These are phyloP conservation scores for Naumovozyma baii DNA, from an alignment of 805 yeast genomes.

Conservation along the genomic window DNA sequence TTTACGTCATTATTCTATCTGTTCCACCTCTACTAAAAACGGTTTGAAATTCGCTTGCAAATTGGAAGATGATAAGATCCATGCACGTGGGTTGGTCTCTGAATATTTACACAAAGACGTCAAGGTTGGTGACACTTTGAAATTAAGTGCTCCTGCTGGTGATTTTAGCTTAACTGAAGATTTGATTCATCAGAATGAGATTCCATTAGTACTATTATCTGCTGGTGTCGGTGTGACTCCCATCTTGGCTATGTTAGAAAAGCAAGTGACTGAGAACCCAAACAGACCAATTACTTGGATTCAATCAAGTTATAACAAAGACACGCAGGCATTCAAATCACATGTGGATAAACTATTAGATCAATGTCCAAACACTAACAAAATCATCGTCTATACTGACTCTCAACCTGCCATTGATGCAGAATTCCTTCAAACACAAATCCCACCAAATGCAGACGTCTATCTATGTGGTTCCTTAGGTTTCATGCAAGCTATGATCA, in stretches of 20 bases:
- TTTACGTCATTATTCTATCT: conserved; percentile 52
- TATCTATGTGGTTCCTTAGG: conserved; percentile 27
- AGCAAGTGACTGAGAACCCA: conserved; percentile 19
- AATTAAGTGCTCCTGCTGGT: conserved; percentile 54
- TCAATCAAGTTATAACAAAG: conserved; percentile 21
- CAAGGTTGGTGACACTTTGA: conserved; percentile 39
- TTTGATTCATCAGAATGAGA: conserved; percentile 23
- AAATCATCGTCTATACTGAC: conserved; percentile 16
- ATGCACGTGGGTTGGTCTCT: conserved; percentile 41
- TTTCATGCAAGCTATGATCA: conserved; percentile 24
- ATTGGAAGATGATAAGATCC: conserved; percentile 26
- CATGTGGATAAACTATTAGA: conserved; percentile 18
- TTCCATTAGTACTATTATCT: conserved; percentile 37
- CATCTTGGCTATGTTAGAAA: conserved; percentile 41
- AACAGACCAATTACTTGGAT: conserved; percentile 27
- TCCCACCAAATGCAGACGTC: conserved; percentile 24
- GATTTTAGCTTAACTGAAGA: conserved; percentile 32
- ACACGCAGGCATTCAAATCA: conserved; percentile 19
- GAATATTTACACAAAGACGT: conserved; percentile 39
- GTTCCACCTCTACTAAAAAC: conserved; percentile 30
- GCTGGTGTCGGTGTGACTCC: conserved; percentile 71
- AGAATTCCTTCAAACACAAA: conserved; percentile 14
- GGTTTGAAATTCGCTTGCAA: conserved; percentile 53
- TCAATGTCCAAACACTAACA: conserved; percentile 8
- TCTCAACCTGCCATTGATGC: conserved; percentile 19